A percentile compares a stretch with the other conserved stretches of the same genome.
Conservation (phyloP, 495 filamentous ascomycete species). For the Umbilicaria muhlenbergii region DNA sequence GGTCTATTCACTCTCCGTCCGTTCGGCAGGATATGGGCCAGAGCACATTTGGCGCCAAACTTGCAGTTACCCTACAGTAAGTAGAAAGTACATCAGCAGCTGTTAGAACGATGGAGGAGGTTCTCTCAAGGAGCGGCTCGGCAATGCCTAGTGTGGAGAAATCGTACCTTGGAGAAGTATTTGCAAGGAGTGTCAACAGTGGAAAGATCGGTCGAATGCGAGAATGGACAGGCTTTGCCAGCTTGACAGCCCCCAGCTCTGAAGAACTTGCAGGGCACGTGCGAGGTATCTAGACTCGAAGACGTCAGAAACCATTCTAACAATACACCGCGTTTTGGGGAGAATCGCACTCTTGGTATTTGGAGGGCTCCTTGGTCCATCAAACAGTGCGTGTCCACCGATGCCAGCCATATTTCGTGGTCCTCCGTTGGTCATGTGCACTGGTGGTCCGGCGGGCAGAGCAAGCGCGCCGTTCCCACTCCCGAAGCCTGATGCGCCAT, state of each 20-base stretch:
- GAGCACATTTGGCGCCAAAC: constrained; percentile 92
- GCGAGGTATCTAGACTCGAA: constrained; percentile 60
- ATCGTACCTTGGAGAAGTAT: constrained; percentile 87
- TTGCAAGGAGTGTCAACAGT: constrained; percentile 82
- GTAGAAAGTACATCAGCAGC: neutral
- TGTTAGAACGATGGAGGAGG: no score
- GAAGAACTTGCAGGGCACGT: constrained; percentile 99
- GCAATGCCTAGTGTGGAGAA: neutral
- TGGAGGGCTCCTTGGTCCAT: constrained; percentile 65
- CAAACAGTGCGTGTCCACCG: constrained; percentile 36
- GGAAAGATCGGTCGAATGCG: constrained; percentile 69
- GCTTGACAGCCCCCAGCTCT: constrained; percentile 92
- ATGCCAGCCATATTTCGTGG: constrained; percentile 14
- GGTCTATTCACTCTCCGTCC: constrained; percentile 73
- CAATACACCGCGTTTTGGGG: neutral
- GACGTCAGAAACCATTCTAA: constrained; percentile 5
- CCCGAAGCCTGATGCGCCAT: constrained; percentile 1
- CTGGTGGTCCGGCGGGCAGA: constrained; percentile 8
- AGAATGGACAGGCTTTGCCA: constrained; percentile 88
- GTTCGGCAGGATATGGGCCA: constrained; percentile 88
- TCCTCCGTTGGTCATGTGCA: constrained; percentile 10
- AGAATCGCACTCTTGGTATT: constrained; percentile 54
- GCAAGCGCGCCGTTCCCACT: constrained; percentile 5
- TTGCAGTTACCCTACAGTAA: constrained; percentile 82
- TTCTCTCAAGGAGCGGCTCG: no score